phyloP scores from a whole-genome alignment of 2,329 filamentous ascomycete genomes.

The Magnaporthales sp. region DNA sequence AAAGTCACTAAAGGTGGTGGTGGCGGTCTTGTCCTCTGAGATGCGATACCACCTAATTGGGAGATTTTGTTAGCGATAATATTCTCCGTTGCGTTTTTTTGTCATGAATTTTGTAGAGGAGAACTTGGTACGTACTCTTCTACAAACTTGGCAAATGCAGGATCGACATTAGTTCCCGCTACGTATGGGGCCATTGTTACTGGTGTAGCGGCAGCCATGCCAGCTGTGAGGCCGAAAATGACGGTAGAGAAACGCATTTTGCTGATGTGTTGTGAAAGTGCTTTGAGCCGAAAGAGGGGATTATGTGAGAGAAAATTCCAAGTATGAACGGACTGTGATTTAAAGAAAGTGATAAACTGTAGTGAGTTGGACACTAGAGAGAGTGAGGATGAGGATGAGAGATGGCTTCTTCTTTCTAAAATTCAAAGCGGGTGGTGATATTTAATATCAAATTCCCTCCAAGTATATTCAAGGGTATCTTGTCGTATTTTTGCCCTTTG shows the following conservation, averaged over 20 bases:
- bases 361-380: background rate
- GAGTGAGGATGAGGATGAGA: too few species aligned
- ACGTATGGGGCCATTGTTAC: conserved; percentile 9
- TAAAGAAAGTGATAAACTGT: background rate
- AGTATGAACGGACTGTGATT: background rate
- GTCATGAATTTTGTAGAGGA: too few species aligned
- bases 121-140: background rate
- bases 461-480: too few species aligned
- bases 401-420: too few species aligned
- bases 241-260: background rate
- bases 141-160: conserved; percentile 8
- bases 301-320: too few species aligned
- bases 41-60: conserved; percentile 5
- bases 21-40: conserved; percentile 9
- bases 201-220: conserved; percentile 2
- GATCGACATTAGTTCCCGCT: conserved; percentile 6
- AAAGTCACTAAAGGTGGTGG: conserved; percentile 8
- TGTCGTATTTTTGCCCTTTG: too few species aligned
- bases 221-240: background rate
- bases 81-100: background rate
- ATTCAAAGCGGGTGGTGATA: too few species aligned
- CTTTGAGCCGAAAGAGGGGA: background rate
- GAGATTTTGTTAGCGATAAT: background rate
- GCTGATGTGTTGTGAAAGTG: background rate
- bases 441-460: too few species aligned